A percentile compares a stretch with the other conserved stretches of the same genome.
These are phyloP conservation scores for Macrophomina pseudophaseolina DNA, from an alignment of 2,329 filamentous ascomycete species.

Conservation along the genomic window DNA sequence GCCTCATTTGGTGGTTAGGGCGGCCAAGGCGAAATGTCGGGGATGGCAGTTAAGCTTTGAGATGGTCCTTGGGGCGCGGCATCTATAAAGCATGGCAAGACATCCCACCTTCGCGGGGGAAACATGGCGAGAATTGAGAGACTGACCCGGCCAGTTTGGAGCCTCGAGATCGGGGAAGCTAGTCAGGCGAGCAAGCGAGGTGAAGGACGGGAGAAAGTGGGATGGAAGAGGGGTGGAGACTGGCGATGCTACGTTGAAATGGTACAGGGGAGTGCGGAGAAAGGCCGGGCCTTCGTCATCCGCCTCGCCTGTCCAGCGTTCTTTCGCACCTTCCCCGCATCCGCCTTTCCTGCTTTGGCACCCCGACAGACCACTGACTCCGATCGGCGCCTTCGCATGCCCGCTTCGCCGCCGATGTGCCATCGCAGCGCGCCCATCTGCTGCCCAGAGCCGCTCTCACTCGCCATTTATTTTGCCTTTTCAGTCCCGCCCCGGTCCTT, in stretches of 20 bases:
- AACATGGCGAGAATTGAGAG: too few species aligned
- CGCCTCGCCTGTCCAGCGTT: too few species aligned
- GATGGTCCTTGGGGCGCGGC: too few species aligned
- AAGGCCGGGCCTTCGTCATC: too few species aligned
- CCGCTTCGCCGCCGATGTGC: neutral
- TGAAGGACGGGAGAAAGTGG: neutral
- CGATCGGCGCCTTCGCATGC: constrained; percentile 2
- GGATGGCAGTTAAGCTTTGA: too few species aligned
- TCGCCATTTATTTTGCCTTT: neutral
- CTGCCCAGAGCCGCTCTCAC: neutral
- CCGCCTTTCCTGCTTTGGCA: neutral
- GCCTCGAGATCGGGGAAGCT: too few species aligned
- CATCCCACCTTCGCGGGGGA: too few species aligned
- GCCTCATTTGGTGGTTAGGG: too few species aligned
- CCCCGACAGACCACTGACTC: too few species aligned
- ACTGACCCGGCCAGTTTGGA: too few species aligned
- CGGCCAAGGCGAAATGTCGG: too few species aligned
- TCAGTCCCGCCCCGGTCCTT: neutral
- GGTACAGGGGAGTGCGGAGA: neutral
- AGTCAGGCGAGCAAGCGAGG: neutral
- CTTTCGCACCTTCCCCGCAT: neutral
- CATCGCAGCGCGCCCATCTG: neutral
- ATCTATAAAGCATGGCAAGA: too few species aligned
- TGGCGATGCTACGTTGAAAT: neutral
- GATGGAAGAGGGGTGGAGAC: neutral